These are phyloP conservation scores for Microcera coccophila DNA, from an alignment of 2,329 filamentous ascomycete genomes.

Conservation along the genomic window DNA sequence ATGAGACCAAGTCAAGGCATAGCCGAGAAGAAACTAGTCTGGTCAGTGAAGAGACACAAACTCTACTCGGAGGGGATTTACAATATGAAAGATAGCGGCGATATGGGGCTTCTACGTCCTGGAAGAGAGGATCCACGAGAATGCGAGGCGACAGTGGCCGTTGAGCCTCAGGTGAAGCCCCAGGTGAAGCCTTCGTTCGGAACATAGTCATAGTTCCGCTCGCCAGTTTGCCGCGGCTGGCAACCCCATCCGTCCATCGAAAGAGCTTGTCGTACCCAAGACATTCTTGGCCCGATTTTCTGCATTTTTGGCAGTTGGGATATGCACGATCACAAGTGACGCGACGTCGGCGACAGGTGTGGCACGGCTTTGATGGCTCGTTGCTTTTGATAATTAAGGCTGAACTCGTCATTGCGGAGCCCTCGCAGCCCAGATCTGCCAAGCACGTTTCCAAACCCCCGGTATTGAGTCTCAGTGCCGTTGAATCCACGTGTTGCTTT, in stretches of 20 bases:
- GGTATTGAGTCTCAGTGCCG: background rate
- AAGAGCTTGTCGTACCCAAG: conserved; percentile 52
- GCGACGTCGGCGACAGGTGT: conserved; percentile 50
- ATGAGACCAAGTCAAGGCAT: conserved; percentile 49
- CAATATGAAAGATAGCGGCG: conserved; percentile 40
- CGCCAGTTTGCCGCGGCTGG: conserved; percentile 39
- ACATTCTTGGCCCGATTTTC: conserved; percentile 45
- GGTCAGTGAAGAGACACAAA: conserved; percentile 7
- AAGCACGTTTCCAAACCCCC: background rate
- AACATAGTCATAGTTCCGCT: conserved; percentile 34
- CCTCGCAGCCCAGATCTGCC: background rate
- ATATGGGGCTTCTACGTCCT: conserved; percentile 51
- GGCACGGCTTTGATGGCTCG: conserved; percentile 35
- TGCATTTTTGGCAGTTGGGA: conserved; percentile 49
- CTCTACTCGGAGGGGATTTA: conserved; percentile 17
- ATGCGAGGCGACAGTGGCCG: conserved; percentile 28
- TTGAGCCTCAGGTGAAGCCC: background rate
- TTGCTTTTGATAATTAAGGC: background rate
- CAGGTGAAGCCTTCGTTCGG: conserved; percentile 4
- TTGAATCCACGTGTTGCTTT: background rate
- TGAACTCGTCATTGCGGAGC: background rate
- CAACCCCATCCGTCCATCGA: conserved; percentile 48
- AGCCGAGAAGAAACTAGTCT: conserved; percentile 42
- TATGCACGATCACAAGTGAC: conserved; percentile 50
- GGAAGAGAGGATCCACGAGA: conserved; percentile 40